Evolutionary conservation across 78 protist species (phyloP), one percentile per base, ranked within the genome.

Genomic region (Pigoraptor vietnamica): DNA sequence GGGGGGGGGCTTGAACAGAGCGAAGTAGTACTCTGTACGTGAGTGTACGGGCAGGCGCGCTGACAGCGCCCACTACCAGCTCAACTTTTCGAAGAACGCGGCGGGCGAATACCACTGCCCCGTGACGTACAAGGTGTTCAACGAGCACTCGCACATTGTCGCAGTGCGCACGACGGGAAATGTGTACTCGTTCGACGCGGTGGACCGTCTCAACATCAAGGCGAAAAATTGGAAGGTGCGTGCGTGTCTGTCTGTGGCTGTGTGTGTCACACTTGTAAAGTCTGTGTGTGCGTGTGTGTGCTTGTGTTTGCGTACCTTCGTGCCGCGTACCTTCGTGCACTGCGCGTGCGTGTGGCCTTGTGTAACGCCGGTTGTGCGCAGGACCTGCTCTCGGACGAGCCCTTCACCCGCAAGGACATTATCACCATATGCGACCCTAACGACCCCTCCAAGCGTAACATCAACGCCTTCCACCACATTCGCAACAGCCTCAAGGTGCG

Each of bases 91-190:
- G 36, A 94, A 84, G 56, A 96, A 97, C 88, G 92, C 87, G 25
- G 91, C 91, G 34, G 96, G 97, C 39, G 89, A 97, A 83, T 94
- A 82, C 90, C 93, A 93, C 39, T 97, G 98, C 92, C 99, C 99
- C 0, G 93, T 98, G 25, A 48, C 96, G n/a, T 91, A 91, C 83
- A 98, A 98, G 90, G 95, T 37, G 39, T 96, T 98, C 91, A 97
- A 81, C 40, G 98, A 97, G 86, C 82, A 67, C 67, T 90, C 97
- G 0, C 96, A 95, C 87, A 96, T 98, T 34, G 98, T 97, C 24
- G 96, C 97, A 2, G 88, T 95, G 24, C 33, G 34, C 33, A 79
- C 95, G 24, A 90, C 98, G 14, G 99, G 99, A 21, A 92, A 97
- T 82, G 99, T 97, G 25, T 98, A 95, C 92, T 40, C 93, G 2